These are phyloP conservation scores for Quercus tomentella DNA, from an alignment of 331 rosid genomes.

Conservation along the genomic window DNA sequence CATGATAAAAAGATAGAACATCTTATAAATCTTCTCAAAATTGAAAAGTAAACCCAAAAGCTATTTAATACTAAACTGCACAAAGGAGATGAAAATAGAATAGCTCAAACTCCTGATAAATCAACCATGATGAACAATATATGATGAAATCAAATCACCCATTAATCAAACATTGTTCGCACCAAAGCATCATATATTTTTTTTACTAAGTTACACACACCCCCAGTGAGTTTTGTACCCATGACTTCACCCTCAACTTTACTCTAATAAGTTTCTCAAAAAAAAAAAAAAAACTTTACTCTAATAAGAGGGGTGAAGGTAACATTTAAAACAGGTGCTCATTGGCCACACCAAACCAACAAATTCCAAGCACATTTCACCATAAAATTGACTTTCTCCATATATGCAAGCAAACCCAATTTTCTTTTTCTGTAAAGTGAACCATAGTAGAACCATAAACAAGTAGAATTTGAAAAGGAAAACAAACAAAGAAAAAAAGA, in stretches of 20 bases:
- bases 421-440: not conserved
- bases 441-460: not conserved
- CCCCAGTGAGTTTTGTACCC: too few species aligned
- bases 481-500: too few species aligned
- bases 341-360: not conserved
- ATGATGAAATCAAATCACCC: not conserved
- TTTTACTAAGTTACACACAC: too few species aligned
- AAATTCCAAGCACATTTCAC: not conserved
- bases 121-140: too few species aligned
- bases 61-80: not conserved
- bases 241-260: too few species aligned
- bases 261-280: too few species aligned
- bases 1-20: slow-evolving; percentile 4
- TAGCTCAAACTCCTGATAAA: too few species aligned
- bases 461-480: not conserved
- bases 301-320: too few species aligned
- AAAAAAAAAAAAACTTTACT: too few species aligned
- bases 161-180: not conserved
- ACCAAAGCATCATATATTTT: too few species aligned
- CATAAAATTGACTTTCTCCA: not conserved
- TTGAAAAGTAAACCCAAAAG: slow-evolving; percentile 2
- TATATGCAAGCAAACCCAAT: not conserved
- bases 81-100: not conserved
- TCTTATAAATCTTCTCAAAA: slow-evolving; percentile 10
- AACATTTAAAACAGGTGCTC: too few species aligned